phyloP scores from a whole-genome alignment of 2,329 filamentous ascomycete genomes.

The Claviceps sp. region DNA sequence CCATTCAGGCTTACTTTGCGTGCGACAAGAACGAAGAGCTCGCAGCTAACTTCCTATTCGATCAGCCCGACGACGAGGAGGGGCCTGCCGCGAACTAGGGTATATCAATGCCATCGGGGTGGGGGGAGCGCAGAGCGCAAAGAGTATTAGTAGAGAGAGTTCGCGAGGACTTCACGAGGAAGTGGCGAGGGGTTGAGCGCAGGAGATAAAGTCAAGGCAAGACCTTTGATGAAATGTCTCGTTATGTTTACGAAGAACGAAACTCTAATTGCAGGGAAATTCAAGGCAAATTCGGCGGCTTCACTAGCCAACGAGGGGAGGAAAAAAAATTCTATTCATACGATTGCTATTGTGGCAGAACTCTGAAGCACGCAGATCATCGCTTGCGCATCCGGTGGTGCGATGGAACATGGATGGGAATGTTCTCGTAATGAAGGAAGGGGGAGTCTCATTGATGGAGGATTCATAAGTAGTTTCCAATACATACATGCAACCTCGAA shows the following conservation, averaged over 20 bases:
- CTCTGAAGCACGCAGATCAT: not conserved
- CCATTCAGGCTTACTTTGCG: constrained; percentile 96
- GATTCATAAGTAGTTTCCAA: too few relatives aligned
- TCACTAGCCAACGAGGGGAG: not conserved
- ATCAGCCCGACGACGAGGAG: constrained; percentile 82
- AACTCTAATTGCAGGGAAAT: not conserved
- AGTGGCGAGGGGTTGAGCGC: too few relatives aligned
- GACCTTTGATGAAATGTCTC: not conserved
- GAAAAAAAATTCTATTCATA: not conserved
- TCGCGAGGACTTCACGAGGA: not conserved
- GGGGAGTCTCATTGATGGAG: too few relatives aligned
- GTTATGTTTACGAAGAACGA: constrained; percentile 5
- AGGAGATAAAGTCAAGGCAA: not conserved
- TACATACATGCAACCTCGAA: too few relatives aligned
- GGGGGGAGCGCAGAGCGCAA: not conserved
- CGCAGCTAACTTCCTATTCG: constrained; percentile 94
- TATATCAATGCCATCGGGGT: not conserved
- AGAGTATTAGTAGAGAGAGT: not conserved
- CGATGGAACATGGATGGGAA: too few relatives aligned
- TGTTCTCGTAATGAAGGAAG: too few relatives aligned
- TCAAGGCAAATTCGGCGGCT: not conserved
- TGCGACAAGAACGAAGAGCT: constrained; percentile 99
- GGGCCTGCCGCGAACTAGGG: constrained; percentile 30
- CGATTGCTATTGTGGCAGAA: not conserved
- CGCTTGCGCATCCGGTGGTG: too few relatives aligned